phyloP scores from a whole-genome alignment of 2,329 filamentous ascomycete species.

The Fusarium sp. region DNA sequence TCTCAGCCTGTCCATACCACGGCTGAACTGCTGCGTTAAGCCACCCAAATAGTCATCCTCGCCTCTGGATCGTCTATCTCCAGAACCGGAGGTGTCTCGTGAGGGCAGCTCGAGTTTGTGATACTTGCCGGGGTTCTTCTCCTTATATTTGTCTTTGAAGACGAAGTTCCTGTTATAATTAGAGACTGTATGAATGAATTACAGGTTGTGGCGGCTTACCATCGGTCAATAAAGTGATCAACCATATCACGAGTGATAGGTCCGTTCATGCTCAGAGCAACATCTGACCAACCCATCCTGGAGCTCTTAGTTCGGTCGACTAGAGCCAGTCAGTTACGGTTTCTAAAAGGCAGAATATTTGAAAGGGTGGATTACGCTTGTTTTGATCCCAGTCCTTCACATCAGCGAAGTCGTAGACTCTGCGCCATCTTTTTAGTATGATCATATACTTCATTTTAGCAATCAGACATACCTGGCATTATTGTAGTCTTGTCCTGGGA shows the following conservation, averaged over 20 bases:
- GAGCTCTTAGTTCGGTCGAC: constrained; percentile 82
- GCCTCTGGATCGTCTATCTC: constrained; percentile 34
- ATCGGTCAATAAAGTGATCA: constrained; percentile 84
- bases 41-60: constrained; percentile 56
- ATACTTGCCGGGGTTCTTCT: constrained; percentile 64
- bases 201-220: constrained; percentile 57
- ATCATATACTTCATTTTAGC: fast-evolving
- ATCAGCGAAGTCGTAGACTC: constrained; percentile 83
- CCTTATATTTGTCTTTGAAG: constrained; percentile 80
- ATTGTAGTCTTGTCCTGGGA: constrained; percentile 93
- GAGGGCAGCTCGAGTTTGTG: constrained; percentile 38
- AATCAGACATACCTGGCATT: constrained; percentile 67
- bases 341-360: no score
- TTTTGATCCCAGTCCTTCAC: constrained; percentile 86
- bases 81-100: constrained; percentile 10
- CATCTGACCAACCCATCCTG: constrained; percentile 93
- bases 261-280: constrained; percentile 80
- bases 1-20: constrained; percentile 55
- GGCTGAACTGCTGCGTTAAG: constrained; percentile 57
- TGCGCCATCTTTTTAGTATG: background rate
- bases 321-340: constrained; percentile 36
- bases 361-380: constrained; percentile 62
- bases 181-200: background rate
- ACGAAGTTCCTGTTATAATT: constrained; percentile 77
- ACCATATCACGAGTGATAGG: constrained; percentile 80